Conservation (phyloP, 2,329 filamentous ascomycete genomes). For the Stagonosporopsis cucurbitacearum region DNA sequence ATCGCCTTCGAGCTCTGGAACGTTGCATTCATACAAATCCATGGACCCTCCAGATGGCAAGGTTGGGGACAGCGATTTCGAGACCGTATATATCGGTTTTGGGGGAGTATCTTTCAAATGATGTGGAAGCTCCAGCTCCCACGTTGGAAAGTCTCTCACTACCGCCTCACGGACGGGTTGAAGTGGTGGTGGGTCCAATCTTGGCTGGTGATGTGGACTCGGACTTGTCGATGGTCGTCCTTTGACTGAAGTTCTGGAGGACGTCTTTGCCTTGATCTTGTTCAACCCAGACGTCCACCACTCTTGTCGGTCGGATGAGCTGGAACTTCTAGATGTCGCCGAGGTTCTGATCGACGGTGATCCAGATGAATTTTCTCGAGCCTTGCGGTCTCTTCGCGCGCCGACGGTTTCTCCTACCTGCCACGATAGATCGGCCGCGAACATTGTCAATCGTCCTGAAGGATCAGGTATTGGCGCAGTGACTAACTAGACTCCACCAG, state of each 20-base stretch:
- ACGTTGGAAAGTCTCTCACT: constrained; percentile 12
- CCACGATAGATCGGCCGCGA: constrained; percentile 50
- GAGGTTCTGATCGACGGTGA: constrained; percentile 39
- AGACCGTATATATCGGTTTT: constrained; percentile 42
- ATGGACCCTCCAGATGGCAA: constrained; percentile 44
- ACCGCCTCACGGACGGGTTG: constrained; percentile 14
- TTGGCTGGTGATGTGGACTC: constrained; percentile 3
- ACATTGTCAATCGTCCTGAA: constrained; percentile 38
- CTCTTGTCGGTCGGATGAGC: constrained; percentile 34
- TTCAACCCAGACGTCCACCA: constrained; percentile 45
- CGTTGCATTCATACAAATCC: constrained; percentile 34
- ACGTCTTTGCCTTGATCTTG: constrained; percentile 35
- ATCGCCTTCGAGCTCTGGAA: constrained; percentile 42
- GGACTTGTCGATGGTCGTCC: constrained; percentile 13
- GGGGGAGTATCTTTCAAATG: constrained; percentile 35
- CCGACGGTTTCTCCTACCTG: constrained; percentile 47
- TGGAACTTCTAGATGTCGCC: constrained; percentile 35
- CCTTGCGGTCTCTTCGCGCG: constrained; percentile 45
- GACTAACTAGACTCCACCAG: constrained; percentile 27
- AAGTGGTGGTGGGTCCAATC: not conserved
- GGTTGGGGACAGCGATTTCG: constrained; percentile 36
- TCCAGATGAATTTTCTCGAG: constrained; percentile 32
- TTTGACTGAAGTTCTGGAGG: constrained; percentile 10
- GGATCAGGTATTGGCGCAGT: constrained; percentile 17
- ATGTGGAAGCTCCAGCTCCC: constrained; percentile 13